Conservation (phyloP, 176 grass and related monocot genomes). For the Rhynchospora pubera region DNA sequence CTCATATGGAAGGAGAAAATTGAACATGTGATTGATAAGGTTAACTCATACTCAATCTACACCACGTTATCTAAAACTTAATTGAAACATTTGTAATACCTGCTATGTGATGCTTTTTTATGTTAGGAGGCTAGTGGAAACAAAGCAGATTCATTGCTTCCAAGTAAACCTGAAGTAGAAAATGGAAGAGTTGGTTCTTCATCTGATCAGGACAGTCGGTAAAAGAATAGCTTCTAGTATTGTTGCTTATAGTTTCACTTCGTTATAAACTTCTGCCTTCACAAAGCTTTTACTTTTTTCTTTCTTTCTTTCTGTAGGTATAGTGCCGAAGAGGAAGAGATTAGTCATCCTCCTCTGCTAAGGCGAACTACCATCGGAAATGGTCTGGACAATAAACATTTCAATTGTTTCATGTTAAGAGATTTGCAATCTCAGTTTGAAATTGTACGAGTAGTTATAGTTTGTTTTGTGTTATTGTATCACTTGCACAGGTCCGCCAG, state of each 20-base stretch:
- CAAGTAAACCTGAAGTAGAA: slow-evolving; percentile 37
- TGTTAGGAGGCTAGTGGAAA: slow-evolving; percentile 36
- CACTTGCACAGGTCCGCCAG: slow-evolving; percentile 63
- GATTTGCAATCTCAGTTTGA: slow-evolving; percentile 9
- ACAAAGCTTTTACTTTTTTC: neutral
- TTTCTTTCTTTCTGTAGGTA: slow-evolving; percentile 44
- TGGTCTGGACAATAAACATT: slow-evolving; percentile 39
- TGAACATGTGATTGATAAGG: slow-evolving; percentile 93
- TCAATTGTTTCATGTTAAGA: slow-evolving; percentile 6
- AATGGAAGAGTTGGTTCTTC: slow-evolving; percentile 71
- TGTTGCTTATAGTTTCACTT: neutral
- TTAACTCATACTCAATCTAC: slow-evolving; percentile 6
- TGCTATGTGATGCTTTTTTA: neutral
- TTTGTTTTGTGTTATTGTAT: slow-evolving; percentile 1
- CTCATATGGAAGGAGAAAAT: slow-evolving; percentile 98
- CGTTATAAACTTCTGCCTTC: neutral
- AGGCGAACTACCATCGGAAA: slow-evolving; percentile 97
- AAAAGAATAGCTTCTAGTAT: slow-evolving; percentile 35
- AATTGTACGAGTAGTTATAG: slow-evolving; percentile 18
- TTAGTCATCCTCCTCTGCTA: slow-evolving; percentile 40
- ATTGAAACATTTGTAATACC: neutral
- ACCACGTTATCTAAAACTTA: neutral
- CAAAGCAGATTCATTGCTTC: slow-evolving; percentile 31
- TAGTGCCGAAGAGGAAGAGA: slow-evolving; percentile 74
- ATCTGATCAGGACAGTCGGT: slow-evolving; percentile 85